Conservation (phyloP, 305 asterid genomes). For the Fraxinus greggii region DNA sequence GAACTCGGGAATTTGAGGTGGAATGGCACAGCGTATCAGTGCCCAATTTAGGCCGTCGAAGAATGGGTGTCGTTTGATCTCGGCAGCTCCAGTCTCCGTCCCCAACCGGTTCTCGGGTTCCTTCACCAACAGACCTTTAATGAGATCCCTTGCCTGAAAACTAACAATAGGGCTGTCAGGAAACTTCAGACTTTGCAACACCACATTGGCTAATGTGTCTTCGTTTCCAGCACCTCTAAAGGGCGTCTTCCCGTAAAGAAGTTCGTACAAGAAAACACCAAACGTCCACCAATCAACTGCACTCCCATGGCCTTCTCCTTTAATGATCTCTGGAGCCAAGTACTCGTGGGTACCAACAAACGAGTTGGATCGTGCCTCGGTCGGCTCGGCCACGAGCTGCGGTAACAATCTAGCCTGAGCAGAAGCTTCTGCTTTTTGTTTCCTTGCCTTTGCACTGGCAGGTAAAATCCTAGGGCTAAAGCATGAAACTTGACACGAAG, state of each 20-base stretch:
- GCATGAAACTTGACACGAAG: slow-evolving; percentile 87
- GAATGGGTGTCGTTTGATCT: slow-evolving; percentile 87
- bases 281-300: slow-evolving; percentile 99
- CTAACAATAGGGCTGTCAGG: slow-evolving; percentile 85
- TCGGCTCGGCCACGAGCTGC: slow-evolving; percentile 90
- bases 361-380: slow-evolving; percentile 91
- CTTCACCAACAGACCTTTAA: slow-evolving; percentile 69
- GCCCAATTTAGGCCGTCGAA: slow-evolving; percentile 94
- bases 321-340: slow-evolving; percentile 88
- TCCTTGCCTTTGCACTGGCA: slow-evolving; percentile 49
- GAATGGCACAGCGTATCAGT: slow-evolving; percentile 69
- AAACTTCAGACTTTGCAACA: slow-evolving; percentile 58
- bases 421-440: slow-evolving; percentile 51
- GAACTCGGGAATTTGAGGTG: slow-evolving; percentile 73
- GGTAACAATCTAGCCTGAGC: slow-evolving; percentile 54
- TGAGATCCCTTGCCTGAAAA: slow-evolving; percentile 75
- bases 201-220: slow-evolving; percentile 79
- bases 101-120: slow-evolving; percentile 85
- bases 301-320: slow-evolving; percentile 94
- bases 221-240: slow-evolving; percentile 80
- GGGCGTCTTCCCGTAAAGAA: slow-evolving; percentile 87
- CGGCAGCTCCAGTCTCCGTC: slow-evolving; percentile 83
- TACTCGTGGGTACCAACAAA: slow-evolving; percentile 96
- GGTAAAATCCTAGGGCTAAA: slow-evolving; percentile 71
- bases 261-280: slow-evolving; percentile 83